Evolutionary conservation across 1,284 basidiomycete species (phyloP).

Genomic region (Malassezia japonica): DNA sequence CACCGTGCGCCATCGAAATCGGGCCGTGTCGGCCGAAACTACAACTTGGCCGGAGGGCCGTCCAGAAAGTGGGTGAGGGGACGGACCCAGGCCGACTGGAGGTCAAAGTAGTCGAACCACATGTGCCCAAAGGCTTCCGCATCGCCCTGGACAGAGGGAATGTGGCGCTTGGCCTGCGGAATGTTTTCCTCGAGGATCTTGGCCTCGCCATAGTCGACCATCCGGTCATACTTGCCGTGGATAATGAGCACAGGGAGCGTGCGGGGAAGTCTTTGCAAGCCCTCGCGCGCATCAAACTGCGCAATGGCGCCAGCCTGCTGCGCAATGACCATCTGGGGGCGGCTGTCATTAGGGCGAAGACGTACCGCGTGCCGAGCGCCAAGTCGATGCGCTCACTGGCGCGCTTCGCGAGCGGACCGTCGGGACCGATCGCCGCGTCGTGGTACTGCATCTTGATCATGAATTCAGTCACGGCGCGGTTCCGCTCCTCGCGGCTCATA

Average conservation of each 20-base stretch:
- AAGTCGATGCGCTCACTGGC: background rate
- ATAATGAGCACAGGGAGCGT: conserved; percentile 24
- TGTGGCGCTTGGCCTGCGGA: conserved; percentile 23
- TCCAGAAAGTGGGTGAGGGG: conserved; percentile 13
- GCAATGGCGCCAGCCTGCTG: conserved; percentile 20
- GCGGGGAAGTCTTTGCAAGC: conserved; percentile 21
- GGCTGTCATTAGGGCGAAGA: no score
- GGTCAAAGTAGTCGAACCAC: conserved; percentile 36
- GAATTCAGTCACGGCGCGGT: conserved; percentile 19
- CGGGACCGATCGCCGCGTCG: conserved; percentile 16
- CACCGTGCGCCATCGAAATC: background rate
- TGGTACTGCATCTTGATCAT: conserved; percentile 39
- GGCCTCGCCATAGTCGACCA: conserved; percentile 36
- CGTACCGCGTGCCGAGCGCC: conserved; percentile 11
- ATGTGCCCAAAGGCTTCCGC: conserved; percentile 13
- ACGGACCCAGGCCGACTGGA: conserved; percentile 8
- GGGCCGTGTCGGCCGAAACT: background rate
- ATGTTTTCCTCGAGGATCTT: conserved; percentile 22
- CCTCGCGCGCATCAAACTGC: conserved; percentile 16
- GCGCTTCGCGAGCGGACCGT: background rate
- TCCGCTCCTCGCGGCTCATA: conserved; percentile 15
- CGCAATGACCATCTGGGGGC: conserved; percentile 18
- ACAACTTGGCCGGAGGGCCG: conserved; percentile 3
- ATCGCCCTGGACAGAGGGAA: background rate
- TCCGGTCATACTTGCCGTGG: conserved; percentile 34